Percentiles rank a stretch among this genome's conserved stretches.
Conservation (phyloP, 495 filamentous ascomycete species). For the Annulohypoxylon maeteangense region DNA sequence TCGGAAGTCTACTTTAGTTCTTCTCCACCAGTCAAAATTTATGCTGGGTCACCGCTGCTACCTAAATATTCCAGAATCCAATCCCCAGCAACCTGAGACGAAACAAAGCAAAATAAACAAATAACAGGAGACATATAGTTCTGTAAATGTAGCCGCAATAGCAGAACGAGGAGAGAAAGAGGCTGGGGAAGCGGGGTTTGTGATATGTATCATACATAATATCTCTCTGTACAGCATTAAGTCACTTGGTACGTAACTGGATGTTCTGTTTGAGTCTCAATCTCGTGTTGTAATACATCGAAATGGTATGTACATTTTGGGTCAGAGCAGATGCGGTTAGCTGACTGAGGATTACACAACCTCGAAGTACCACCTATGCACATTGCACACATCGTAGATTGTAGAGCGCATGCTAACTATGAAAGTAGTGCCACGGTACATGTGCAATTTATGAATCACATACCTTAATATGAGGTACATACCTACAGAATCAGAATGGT, state of each 20-base stretch:
- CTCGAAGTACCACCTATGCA: not conserved
- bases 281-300: slow-evolving; percentile 17
- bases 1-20: slow-evolving; percentile 27
- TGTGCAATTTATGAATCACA: not conserved
- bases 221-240: not conserved
- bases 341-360: slow-evolving; percentile 1
- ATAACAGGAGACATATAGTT: slow-evolving; percentile 10
- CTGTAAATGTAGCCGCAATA: slow-evolving; percentile 5
- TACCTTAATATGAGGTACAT: not conserved
- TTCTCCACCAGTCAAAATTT: slow-evolving; percentile 35
- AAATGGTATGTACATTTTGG: too few species aligned
- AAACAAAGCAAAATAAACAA: slow-evolving; percentile 18
- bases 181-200: slow-evolving; percentile 26
- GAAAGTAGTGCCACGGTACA: slow-evolving; percentile 1
- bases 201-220: not conserved
- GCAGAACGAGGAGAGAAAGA: not conserved
- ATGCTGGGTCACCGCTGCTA: slow-evolving; percentile 12
- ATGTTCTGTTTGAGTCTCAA: slow-evolving; percentile 6
- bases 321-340: slow-evolving; percentile 11
- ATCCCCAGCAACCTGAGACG: slow-evolving; percentile 21
- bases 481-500: not conserved
- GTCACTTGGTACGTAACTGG: not conserved
- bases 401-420: not conserved
- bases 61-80: not conserved
- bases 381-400: not conserved